Base-by-base conservation (phyloP, 2,329 filamentous ascomycete genomes). In the Zymoseptoria tritici region DNA sequence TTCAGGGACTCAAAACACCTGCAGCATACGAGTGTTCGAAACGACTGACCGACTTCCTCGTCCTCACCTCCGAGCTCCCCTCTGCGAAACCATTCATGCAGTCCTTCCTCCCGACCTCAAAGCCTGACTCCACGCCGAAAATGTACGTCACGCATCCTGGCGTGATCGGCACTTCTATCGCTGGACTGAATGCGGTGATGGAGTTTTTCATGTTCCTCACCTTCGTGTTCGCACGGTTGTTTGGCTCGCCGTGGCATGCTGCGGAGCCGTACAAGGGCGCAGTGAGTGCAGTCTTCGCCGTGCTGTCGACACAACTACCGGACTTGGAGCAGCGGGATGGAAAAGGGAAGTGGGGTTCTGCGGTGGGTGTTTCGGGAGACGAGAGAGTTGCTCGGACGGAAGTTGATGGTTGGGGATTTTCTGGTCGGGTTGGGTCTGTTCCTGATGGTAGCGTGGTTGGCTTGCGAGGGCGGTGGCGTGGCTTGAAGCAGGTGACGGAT, bases 241-340 rank as follows among this genome's bases (percentile, higher is more conserved):
- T 91, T 24, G 94, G 94, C 54, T 95, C 90, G 2, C 89, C 89
- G 9, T 99, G 94, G 94, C 93, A 97, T 73, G 81, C 83, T 0
- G 80, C 90, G 54, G 82, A 81, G n/a, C 81, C 86, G 0, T 96
- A 96, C 76, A 81, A 83, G 20, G 92, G 88, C 50, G 90, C 92
- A 7, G 82, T 82, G 54, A 85, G 91, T 0, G 83, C 90, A 4
- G 86, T 88, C 22, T 97, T 90, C 88, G 76, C 96, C 6, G 84
- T 88, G 0, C 82, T 97, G 11, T 82, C 87, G 20, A 81, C 82
- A 16, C 78, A 80, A 20, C 79, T 92, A 13, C 83, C 90, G 55
- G 78, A 77, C 2, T 72, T 80, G 46, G 78, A 83, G 65, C 72
- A 70, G 21, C 65, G 74, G 1, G 80, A 79, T 52, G 81, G 80